A percentile compares a stretch with the other conserved stretches of the same genome.
Conservation (phyloP, 345 rosid genomes). For the Bruguiera parviflora region DNA sequence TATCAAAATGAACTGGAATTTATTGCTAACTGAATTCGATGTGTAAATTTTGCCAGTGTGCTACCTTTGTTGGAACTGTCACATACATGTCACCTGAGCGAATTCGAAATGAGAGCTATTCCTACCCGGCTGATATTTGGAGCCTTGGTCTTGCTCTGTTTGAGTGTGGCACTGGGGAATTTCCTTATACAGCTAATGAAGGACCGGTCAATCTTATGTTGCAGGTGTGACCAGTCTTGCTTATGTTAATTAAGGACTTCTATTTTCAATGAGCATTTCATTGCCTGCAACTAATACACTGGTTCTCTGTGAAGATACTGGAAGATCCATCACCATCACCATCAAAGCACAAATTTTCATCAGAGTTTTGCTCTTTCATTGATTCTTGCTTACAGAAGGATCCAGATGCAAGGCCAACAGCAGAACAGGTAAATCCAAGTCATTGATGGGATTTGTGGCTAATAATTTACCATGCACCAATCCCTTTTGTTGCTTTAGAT, state of each 20-base stretch:
- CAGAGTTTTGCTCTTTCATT: conserved; percentile 86
- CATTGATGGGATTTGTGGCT: not conserved
- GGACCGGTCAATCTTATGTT: conserved; percentile 94
- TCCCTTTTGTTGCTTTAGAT: too few species aligned
- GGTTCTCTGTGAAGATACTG: conserved; percentile 54
- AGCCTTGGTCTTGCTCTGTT: conserved; percentile 94
- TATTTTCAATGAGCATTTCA: too few species aligned
- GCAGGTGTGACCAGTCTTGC: conserved; percentile 46
- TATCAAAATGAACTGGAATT: not conserved
- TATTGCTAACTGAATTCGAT: not conserved
- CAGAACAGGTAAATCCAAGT: conserved; percentile 65
- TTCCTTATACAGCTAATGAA: conserved; percentile 77
- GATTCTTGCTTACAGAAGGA: conserved; percentile 86
- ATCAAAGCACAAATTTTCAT: conserved; percentile 54
- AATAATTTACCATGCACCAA: too few species aligned
- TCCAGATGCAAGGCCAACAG: conserved; percentile 82
- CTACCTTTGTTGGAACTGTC: conserved; percentile 96
- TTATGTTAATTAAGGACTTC: too few species aligned
- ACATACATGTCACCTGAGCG: conserved; percentile 99
- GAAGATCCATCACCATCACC: conserved; percentile 96
- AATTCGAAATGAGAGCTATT: conserved; percentile 73
- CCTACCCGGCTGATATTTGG: conserved; percentile 98
- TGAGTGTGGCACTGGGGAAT: conserved; percentile 95
- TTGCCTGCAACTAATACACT: not conserved
- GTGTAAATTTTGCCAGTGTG: conserved; percentile 57